A percentile compares a stretch with the other conserved stretches of the same genome.
These are phyloP conservation scores for Syzygium grande DNA, from an alignment of 345 rosid species.

Conservation along the genomic window DNA sequence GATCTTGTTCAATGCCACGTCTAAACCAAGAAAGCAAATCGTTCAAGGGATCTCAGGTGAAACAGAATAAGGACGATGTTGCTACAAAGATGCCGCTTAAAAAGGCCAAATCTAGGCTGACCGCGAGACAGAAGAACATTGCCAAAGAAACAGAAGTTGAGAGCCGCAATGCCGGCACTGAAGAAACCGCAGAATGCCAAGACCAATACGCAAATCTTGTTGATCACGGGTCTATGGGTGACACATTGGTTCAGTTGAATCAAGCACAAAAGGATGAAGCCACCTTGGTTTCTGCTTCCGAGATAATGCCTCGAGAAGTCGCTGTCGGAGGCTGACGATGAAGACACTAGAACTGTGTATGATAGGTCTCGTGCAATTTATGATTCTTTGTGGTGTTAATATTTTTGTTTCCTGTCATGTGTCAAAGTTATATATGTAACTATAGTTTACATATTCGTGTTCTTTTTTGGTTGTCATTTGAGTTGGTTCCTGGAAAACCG, in stretches of 20 bases:
- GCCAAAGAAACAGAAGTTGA: slow-evolving; percentile 7
- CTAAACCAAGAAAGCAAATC: slow-evolving; percentile 18
- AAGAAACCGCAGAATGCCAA: slow-evolving; percentile 23
- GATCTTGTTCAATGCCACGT: slow-evolving; percentile 17
- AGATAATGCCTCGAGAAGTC: slow-evolving; percentile 47
- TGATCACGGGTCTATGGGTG: slow-evolving; percentile 14
- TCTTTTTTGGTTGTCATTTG: not conserved
- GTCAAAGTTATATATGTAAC: slow-evolving; percentile 7
- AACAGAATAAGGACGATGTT: slow-evolving; percentile 23
- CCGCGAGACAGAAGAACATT: slow-evolving; percentile 11
- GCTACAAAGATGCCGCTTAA: slow-evolving; percentile 33
- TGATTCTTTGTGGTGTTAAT: not conserved
- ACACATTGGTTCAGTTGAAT: slow-evolving; percentile 3
- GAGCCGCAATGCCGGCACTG: slow-evolving; percentile 7
- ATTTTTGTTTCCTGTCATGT: not conserved
- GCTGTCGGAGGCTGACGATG: slow-evolving; percentile 47
- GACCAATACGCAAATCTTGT: slow-evolving; percentile 11
- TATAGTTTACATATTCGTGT: slow-evolving; percentile 2
- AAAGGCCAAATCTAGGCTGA: slow-evolving; percentile 34
- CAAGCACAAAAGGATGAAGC: slow-evolving; percentile 16
- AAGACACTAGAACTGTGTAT: not conserved
- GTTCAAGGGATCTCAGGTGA: slow-evolving; percentile 28
- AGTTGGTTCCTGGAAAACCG: not conserved
- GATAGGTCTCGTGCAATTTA: slow-evolving; percentile 10
- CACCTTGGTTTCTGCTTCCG: slow-evolving; percentile 24